Percentiles rank a stretch among this genome's conserved stretches.
Evolutionary conservation across 2,329 filamentous ascomycete species (phyloP).

Genomic region (Neonectria neomacrospora): DNA sequence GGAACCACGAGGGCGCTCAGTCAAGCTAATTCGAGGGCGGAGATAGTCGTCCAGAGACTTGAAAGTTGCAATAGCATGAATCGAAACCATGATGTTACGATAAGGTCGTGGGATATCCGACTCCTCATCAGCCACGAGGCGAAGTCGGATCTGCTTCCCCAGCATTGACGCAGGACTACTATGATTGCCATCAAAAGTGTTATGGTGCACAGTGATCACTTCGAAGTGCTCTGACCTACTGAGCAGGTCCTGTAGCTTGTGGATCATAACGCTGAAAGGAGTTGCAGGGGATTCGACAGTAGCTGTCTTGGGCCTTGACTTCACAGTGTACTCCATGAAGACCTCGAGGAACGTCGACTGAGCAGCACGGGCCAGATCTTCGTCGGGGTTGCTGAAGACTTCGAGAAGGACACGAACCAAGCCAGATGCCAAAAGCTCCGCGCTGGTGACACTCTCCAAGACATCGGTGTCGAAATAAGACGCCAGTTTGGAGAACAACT

Average conservation of each 20-base stretch:
- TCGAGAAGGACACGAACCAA: slow-evolving; percentile 86
- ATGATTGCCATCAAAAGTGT: slow-evolving; percentile 87
- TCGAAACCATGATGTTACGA: slow-evolving; percentile 96
- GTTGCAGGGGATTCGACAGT: slow-evolving; percentile 78
- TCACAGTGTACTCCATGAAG: slow-evolving; percentile 84
- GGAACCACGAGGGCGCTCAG: slow-evolving; percentile 71
- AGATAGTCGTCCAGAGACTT: slow-evolving; percentile 97
- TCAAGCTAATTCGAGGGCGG: slow-evolving; percentile 84
- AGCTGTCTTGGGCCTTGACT: slow-evolving; percentile 71
- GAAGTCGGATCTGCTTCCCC: slow-evolving; percentile 92
- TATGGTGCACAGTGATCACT: slow-evolving; percentile 94
- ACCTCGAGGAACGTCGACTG: slow-evolving; percentile 88
- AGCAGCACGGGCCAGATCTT: slow-evolving; percentile 70
- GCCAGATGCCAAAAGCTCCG: slow-evolving; percentile 90
- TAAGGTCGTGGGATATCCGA: slow-evolving; percentile 90
- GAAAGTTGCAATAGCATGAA: slow-evolving; percentile 97
- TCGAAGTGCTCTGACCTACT: slow-evolving; percentile 98
- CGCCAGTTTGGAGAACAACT: slow-evolving; percentile 80
- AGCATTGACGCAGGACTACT: slow-evolving; percentile 96
- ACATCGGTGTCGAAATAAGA: slow-evolving; percentile 90
- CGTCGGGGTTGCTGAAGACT: slow-evolving; percentile 79
- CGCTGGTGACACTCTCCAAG: slow-evolving; percentile 92
- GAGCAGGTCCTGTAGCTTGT: slow-evolving; percentile 94
- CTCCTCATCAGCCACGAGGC: slow-evolving; percentile 87
- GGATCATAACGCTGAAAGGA: slow-evolving; percentile 88